A percentile compares a stretch with the other conserved stretches of the same genome.
Conservation (phyloP, 2,329 filamentous ascomycete species). For the Paraphoma sp. region DNA sequence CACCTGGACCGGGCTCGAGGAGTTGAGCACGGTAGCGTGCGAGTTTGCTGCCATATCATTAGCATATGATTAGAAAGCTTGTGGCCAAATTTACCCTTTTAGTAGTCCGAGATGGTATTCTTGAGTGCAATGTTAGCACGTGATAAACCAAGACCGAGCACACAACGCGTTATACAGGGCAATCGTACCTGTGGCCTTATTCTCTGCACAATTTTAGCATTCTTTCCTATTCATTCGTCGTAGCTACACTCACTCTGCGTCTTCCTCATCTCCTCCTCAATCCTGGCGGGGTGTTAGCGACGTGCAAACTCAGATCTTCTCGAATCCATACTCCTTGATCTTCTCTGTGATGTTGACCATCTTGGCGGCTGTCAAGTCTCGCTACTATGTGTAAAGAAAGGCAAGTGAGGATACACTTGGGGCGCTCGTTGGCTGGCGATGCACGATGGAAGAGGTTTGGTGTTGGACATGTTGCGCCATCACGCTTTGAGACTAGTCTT, state of each 20-base stretch:
- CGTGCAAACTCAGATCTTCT: constrained; percentile 34
- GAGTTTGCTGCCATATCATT: constrained; percentile 73
- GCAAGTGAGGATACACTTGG: neutral
- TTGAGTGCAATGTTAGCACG: constrained; percentile 55
- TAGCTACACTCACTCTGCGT: constrained; percentile 79
- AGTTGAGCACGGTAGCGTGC: constrained; percentile 93
- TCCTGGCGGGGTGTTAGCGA: constrained; percentile 65
- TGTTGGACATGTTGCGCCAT: constrained; percentile 33
- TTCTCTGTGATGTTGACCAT: constrained; percentile 99
- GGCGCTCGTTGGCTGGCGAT: constrained; percentile 18
- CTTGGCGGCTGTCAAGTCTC: constrained; percentile 32
- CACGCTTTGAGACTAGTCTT: constrained; percentile 19
- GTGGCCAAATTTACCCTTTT: constrained; percentile 72
- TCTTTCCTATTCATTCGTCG: neutral
- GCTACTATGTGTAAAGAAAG: neutral
- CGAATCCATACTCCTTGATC: constrained; percentile 86
- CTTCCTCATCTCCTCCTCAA: constrained; percentile 99
- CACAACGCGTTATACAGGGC: neutral
- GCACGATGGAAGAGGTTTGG: constrained; percentile 44
- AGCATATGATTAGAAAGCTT: constrained; percentile 14
- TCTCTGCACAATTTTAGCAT: constrained; percentile 69
- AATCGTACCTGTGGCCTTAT: constrained; percentile 92
- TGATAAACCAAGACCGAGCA: constrained; percentile 17
- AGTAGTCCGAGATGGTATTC: constrained; percentile 98
- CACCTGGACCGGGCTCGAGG: constrained; percentile 83